Base-by-base conservation (phyloP, 495 filamentous ascomycete genomes). In the Sporormia fimetaria region DNA sequence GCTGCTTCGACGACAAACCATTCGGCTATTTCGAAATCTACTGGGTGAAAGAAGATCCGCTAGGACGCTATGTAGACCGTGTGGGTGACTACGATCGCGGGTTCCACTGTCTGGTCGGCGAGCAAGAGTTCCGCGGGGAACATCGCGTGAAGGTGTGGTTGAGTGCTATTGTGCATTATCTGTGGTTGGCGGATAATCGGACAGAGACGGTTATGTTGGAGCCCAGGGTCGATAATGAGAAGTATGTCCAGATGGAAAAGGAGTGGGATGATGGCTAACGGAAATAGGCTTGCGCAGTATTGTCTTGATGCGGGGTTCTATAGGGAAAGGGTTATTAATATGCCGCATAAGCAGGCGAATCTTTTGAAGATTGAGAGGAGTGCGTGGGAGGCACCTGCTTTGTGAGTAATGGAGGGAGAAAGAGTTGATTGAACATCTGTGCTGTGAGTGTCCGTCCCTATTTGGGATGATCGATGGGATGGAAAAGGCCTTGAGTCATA, bases 21-120 rank as follows among this genome's bases (percentile, higher is more conserved):
- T 98, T 96, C 61, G 90, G 90, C 0, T 98, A 92, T 52, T 94
- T 98, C 55, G 92, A 98, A 65, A 73, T 98, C 26, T 98, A 98
- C 64, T 98, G 92, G 92, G 87, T 90, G 2, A 94, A 94, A 51
- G 90, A 98, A 57, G 92, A 96, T 55, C 61, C 63, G 1, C 56
- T 98, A 16, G 85, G 83, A 0, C 67, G 67, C 20, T 63, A 80
- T 34, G 56, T 88, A 21, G 71, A 74, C 0, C 64, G 64, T 3
- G 74, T 76, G 1, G 73, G 73, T 17, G 78, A 92, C 52, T 95
- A 83, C 58, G 92, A 95, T 55, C 69, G 90, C 8, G 90, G 92
- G 0, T 63, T 93, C 25, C 92, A 96, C 58, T 74, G 85, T 14
- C 63, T 98, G 18, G 74, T 98, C 14, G 90, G 90, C 4, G 92